Evolutionary conservation across 2,329 filamentous ascomycete genomes (phyloP).

Genomic region (Paracoccidioides lutzii): DNA sequence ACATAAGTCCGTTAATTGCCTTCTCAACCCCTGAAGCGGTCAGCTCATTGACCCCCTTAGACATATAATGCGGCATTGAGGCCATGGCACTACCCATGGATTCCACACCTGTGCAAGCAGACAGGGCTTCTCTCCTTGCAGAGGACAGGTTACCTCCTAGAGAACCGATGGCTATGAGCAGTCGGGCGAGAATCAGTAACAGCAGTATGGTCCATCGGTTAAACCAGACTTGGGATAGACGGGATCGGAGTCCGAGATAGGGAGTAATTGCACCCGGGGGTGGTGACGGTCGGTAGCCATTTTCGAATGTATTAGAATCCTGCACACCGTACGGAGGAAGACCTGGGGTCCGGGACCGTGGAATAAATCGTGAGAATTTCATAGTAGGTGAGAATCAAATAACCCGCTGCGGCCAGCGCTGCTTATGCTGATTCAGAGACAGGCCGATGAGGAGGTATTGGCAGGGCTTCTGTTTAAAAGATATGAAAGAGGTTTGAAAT

Average conservation of each 20-base stretch:
- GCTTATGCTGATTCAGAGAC: not conserved
- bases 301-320: slow-evolving; percentile 28
- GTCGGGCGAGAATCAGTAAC: slow-evolving; percentile 67
- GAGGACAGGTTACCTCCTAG: slow-evolving; percentile 62
- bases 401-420: slow-evolving; percentile 6
- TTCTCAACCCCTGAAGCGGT: slow-evolving; percentile 68
- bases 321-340: slow-evolving; percentile 31
- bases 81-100: slow-evolving; percentile 89
- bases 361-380: slow-evolving; percentile 21
- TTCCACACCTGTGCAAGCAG: slow-evolving; percentile 84
- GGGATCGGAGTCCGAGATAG: slow-evolving; percentile 78
- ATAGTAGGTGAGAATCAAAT: slow-evolving; percentile 12
- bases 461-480: not conserved
- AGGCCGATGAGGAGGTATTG: not conserved
- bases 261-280: slow-evolving; percentile 65
- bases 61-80: slow-evolving; percentile 94
- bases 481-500: not conserved
- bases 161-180: slow-evolving; percentile 60
- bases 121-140: slow-evolving; percentile 69
- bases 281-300: slow-evolving; percentile 41
- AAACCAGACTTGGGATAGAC: slow-evolving; percentile 92
- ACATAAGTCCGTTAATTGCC: slow-evolving; percentile 65
- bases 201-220: slow-evolving; percentile 93
- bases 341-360: slow-evolving; percentile 23
- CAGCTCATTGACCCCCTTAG: slow-evolving; percentile 74